A percentile compares a stretch with the other conserved stretches of the same genome.
These are phyloP conservation scores for Pseudomonodictys pantanalensis DNA, from an alignment of 495 filamentous ascomycete species.

Conservation along the genomic window DNA sequence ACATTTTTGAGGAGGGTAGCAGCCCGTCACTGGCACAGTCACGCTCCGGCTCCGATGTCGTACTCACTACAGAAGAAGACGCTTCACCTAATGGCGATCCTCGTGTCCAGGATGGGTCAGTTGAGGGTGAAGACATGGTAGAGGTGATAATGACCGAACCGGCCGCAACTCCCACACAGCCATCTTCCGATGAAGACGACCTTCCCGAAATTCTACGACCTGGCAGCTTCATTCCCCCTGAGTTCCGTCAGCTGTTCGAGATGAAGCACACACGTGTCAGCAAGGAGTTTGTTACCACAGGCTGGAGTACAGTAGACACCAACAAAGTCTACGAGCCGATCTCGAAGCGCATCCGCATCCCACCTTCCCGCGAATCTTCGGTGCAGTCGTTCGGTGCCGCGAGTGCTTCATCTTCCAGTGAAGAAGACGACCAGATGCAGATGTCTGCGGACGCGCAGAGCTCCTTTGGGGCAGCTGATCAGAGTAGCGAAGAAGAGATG, in stretches of 20 bases:
- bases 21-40: constrained; percentile 35
- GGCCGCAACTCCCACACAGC: constrained; percentile 37
- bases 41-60: constrained; percentile 67
- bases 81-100: constrained; percentile 65
- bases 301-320: constrained; percentile 57
- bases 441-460: constrained; percentile 20
- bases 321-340: constrained; percentile 57
- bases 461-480: constrained; percentile 10
- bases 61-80: constrained; percentile 71
- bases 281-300: constrained; percentile 59
- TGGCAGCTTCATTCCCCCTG: constrained; percentile 48
- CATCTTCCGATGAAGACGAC: constrained; percentile 39
- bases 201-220: constrained; percentile 50
- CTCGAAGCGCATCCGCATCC: constrained; percentile 49
- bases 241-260: constrained; percentile 68
- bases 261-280: constrained; percentile 57
- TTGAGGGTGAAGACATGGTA: constrained; percentile 88
- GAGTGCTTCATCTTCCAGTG: constrained; percentile 22
- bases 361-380: constrained; percentile 36
- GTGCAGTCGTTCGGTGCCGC: constrained; percentile 35
- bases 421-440: constrained; percentile 28
- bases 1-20: constrained; percentile 55
- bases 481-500: constrained; percentile 30
- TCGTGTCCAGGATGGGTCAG: constrained; percentile 68
- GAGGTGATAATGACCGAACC: constrained; percentile 81